Percentiles rank a stretch among this genome's conserved stretches.
phyloP scores from a whole-genome alignment of 1,284 basidiomycete species.

The Trametes versicolor region DNA sequence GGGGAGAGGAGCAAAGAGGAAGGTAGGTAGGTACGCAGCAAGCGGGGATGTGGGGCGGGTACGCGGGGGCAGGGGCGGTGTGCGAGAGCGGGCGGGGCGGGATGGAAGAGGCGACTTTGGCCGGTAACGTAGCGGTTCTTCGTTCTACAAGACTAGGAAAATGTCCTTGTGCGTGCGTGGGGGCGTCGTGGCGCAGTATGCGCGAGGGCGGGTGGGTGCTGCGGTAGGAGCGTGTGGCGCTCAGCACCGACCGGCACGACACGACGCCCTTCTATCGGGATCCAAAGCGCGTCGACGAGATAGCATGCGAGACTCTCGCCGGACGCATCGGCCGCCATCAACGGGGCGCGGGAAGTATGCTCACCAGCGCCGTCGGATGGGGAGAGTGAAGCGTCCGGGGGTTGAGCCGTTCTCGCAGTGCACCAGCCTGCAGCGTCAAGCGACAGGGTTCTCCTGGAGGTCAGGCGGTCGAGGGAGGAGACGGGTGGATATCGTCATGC shows the following conservation, averaged over 20 bases:
- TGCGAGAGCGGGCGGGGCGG: constrained; percentile 30
- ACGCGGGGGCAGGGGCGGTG: constrained; percentile 14
- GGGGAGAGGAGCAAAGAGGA: constrained; percentile 20
- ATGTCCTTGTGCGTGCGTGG: constrained; percentile 23
- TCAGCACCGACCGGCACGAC: constrained; percentile 13
- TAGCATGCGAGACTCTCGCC: constrained; percentile 26
- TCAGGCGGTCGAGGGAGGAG: constrained; percentile 28
- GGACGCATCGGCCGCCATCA: constrained; percentile 46
- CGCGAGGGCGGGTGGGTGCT: constrained; percentile 14
- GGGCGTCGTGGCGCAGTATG: constrained; percentile 20
- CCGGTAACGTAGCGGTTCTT: constrained; percentile 37
- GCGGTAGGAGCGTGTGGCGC: constrained; percentile 21
- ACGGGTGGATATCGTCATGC: constrained; percentile 23
- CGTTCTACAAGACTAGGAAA: constrained; percentile 35
- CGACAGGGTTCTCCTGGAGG: constrained; percentile 49
- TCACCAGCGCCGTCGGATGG: constrained; percentile 37
- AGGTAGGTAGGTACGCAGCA: constrained; percentile 7
- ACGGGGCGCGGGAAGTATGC: constrained; percentile 46
- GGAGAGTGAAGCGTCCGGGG: constrained; percentile 22
- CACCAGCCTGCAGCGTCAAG: constrained; percentile 57
- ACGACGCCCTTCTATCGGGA: constrained; percentile 19
- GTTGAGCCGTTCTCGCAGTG: constrained; percentile 34
- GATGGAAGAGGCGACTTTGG: constrained; percentile 29
- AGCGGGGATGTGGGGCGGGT: background rate
- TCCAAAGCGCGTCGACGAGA: constrained; percentile 25